Evolutionary conservation across 768 basidiomycete genomes (phyloP).

Genomic region (Saitozyma podzolica): DNA sequence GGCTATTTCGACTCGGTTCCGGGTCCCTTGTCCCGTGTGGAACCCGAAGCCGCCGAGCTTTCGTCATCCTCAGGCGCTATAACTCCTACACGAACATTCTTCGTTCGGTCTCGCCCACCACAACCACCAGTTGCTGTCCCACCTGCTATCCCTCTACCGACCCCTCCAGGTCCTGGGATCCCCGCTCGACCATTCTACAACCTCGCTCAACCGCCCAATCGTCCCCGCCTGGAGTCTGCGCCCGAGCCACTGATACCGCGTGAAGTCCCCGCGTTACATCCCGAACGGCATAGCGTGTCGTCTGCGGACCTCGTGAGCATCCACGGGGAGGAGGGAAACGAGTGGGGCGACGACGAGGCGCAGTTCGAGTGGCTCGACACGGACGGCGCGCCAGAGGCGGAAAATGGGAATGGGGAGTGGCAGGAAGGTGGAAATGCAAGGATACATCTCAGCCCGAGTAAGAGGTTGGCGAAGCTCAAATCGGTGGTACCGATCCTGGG

Average conservation of each 20-base stretch:
- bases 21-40: background rate
- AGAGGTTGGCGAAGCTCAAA: slow-evolving; percentile 27
- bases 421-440: background rate
- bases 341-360: slow-evolving; percentile 48
- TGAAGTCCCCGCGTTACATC: slow-evolving; percentile 1
- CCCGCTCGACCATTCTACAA: background rate
- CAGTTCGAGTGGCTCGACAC: slow-evolving; percentile 47
- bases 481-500: slow-evolving; percentile 20
- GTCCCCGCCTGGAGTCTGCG: slow-evolving; percentile 7
- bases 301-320: slow-evolving; percentile 19
- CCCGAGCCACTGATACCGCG: slow-evolving; percentile 1
- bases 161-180: background rate
- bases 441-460: slow-evolving; percentile 23
- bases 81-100: slow-evolving; percentile 12
- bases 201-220: slow-evolving; percentile 1
- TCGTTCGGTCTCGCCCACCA: slow-evolving; percentile 5
- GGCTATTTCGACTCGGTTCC: slow-evolving; percentile 21
- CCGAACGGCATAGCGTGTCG: slow-evolving; percentile 7
- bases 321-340: slow-evolving; percentile 44
- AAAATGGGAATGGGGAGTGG: slow-evolving; percentile 26
- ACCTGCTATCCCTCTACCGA: background rate
- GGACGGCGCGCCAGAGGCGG: slow-evolving; percentile 28
- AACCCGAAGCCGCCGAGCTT: no score
- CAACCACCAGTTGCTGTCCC: slow-evolving; percentile 1
- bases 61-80: background rate